Evolutionary conservation across 2,329 filamentous ascomycete species (phyloP), one percentile per base, ranked within the genome.

Genomic region (Colletotrichum orchidophilum): DNA sequence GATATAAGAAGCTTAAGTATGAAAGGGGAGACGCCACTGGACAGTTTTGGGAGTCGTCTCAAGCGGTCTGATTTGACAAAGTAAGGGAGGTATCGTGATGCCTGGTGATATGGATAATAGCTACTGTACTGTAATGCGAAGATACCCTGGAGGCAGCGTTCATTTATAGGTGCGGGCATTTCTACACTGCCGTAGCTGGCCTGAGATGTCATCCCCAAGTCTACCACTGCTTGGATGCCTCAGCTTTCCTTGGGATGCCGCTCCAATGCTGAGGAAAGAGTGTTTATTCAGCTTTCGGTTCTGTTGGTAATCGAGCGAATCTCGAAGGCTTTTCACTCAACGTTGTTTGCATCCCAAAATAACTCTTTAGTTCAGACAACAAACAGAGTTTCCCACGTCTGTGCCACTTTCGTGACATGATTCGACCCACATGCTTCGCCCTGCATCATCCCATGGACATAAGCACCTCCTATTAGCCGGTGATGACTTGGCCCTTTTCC

Each of bases 1-100:
- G 86, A 90, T 71, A 71, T 91, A 33, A 84, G 84, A 26, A 69
- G 12, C 2, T 63, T 67, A 29, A 55, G 18, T 11, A 21, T 39
- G 24, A 29, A 21, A 9, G 11, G 35, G 6, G 57, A 21, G 18
- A 29, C 21, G 35, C 13, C 42, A 3, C 5, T 57, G 24, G 60
- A 15, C 8, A 68, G 63, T 55, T 72, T 71, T 63, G 72, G 68
- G 12, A 62, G 54, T 53, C 54, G 63, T 7, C 71, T 75, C 42
- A 73, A 66, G 67, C 50, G 63, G 13, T 64, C 58, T 1, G 55
- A 29, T 0, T 15, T 62, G 3, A 18, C 18, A 11, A 60, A 39
- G 15, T 52, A 58, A 31, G 29, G 18, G 21, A 57, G 4, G 8
- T 6, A 0, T 26, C 0, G 35, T 31, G 21, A 33, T 18, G 11